These are phyloP conservation scores for Heteromeles arbutifolia DNA, from an alignment of 306 rosid genomes.

Conservation along the genomic window DNA sequence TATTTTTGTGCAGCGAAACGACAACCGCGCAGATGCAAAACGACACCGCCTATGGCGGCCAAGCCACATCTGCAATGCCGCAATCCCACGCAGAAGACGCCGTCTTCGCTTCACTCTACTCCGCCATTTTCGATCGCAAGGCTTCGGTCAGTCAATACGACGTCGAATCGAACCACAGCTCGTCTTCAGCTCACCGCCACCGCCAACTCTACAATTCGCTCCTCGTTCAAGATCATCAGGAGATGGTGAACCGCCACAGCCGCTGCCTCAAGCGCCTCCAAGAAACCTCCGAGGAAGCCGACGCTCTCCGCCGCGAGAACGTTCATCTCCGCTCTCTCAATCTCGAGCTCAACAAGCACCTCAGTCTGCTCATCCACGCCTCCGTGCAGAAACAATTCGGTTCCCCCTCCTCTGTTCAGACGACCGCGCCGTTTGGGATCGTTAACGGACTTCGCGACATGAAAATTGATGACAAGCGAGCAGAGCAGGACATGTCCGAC, in stretches of 20 bases:
- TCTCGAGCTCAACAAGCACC: slow-evolving; percentile 63
- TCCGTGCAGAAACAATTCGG: slow-evolving; percentile 30
- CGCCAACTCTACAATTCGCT: slow-evolving; percentile 34
- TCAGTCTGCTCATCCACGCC: slow-evolving; percentile 53
- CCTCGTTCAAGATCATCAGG: slow-evolving; percentile 70
- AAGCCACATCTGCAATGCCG: slow-evolving; percentile 20
- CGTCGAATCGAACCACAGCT: slow-evolving; percentile 12
- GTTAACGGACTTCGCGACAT: slow-evolving; percentile 12
- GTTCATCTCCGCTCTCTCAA: slow-evolving; percentile 54
- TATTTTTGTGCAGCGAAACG: not conserved
- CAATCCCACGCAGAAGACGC: slow-evolving; percentile 23
- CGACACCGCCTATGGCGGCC: slow-evolving; percentile 32
- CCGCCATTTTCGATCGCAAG: slow-evolving; percentile 32
- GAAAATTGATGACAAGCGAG: slow-evolving; percentile 2
- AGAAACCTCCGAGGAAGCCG: slow-evolving; percentile 57
- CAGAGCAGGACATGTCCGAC: slow-evolving; percentile 30
- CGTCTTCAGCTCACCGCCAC: slow-evolving; percentile 1
- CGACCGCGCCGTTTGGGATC: slow-evolving; percentile 16
- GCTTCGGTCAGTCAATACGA: slow-evolving; percentile 28
- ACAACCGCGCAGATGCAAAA: slow-evolving; percentile 34
- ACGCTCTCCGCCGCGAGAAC: slow-evolving; percentile 66
- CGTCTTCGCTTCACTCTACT: slow-evolving; percentile 33
- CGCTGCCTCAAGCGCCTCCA: slow-evolving; percentile 68
- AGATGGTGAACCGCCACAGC: slow-evolving; percentile 78
- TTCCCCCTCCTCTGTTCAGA: slow-evolving; percentile 8